phyloP scores from a whole-genome alignment of 164 flowering plant genomes.

The Berberis thunbergii region DNA sequence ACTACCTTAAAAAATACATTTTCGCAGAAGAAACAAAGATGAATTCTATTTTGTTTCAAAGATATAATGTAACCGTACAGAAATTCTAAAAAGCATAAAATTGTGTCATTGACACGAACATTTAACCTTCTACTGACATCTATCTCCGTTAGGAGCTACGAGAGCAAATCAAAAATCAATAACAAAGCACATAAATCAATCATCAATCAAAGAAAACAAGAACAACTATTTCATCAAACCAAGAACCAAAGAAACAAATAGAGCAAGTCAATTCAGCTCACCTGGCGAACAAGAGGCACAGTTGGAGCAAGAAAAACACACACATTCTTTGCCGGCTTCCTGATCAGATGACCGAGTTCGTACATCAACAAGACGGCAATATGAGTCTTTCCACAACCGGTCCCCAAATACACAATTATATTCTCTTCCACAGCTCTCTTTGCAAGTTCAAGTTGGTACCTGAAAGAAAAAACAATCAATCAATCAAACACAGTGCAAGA shows the following conservation, averaged over 20 bases:
- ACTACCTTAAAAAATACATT: no score
- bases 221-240: not conserved
- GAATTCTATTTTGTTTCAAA: no score
- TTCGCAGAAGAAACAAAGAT: no score
- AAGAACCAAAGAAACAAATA: not conserved
- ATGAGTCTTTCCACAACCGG: conserved; percentile 95
- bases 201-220: not conserved
- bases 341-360: conserved; percentile 63
- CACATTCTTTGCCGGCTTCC: conserved; percentile 51
- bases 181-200: not conserved
- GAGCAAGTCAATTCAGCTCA: conserved; percentile 9
- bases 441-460: conserved; percentile 80
- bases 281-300: conserved; percentile 82
- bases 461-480: conserved; percentile 7
- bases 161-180: no score
- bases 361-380: conserved; percentile 77
- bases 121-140: no score
- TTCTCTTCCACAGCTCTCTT: conserved; percentile 75
- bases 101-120: no score
- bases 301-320: conserved; percentile 95
- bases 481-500: not conserved
- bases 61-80: no score
- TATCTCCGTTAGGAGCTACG: no score
- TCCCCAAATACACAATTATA: conserved; percentile 72
- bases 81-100: no score